Conservation (phyloP, 768 basidiomycete genomes). For the Lentinula lateritia region DNA sequence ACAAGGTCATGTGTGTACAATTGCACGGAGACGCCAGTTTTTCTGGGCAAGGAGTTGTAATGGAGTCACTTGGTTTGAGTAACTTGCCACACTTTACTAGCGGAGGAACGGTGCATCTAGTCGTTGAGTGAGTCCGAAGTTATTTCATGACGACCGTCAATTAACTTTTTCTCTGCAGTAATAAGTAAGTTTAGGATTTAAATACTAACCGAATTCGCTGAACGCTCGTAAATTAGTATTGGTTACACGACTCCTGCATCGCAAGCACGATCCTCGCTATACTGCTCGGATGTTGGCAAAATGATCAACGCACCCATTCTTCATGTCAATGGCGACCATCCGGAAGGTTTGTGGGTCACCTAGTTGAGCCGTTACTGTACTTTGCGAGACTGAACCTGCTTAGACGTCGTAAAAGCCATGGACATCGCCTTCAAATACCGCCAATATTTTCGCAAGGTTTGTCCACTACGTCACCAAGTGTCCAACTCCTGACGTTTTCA, state of each 20-base stretch:
- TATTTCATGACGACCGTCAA: background rate
- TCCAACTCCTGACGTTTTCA: background rate
- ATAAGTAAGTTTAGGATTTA: slow-evolving; percentile 38
- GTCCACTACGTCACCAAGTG: background rate
- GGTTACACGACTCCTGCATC: slow-evolving; percentile 91
- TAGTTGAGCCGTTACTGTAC: background rate
- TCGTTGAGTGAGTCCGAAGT: slow-evolving; percentile 68
- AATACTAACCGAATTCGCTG: background rate
- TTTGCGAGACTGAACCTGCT: background rate
- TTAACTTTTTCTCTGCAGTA: slow-evolving; percentile 27
- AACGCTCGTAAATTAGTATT: slow-evolving; percentile 46
- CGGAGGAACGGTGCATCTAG: slow-evolving; percentile 86
- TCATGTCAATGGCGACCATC: slow-evolving; percentile 89
- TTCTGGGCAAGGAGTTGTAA: slow-evolving; percentile 84
- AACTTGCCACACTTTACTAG: slow-evolving; percentile 89
- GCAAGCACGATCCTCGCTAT: slow-evolving; percentile 76
- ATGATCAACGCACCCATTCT: slow-evolving; percentile 87
- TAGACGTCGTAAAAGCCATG: slow-evolving; percentile 81
- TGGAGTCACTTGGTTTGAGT: slow-evolving; percentile 85
- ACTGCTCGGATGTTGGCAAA: slow-evolving; percentile 86
- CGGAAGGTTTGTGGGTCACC: slow-evolving; percentile 52
- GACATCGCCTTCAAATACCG: slow-evolving; percentile 86
- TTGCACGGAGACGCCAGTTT: slow-evolving; percentile 92
- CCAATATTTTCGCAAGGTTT: slow-evolving; percentile 75
- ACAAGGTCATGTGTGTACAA: slow-evolving; percentile 83